A percentile compares a stretch with the other conserved stretches of the same genome.
Evolutionary conservation across 495 filamentous ascomycete species (phyloP).

Genomic region (Hypoxylon perforatum): DNA sequence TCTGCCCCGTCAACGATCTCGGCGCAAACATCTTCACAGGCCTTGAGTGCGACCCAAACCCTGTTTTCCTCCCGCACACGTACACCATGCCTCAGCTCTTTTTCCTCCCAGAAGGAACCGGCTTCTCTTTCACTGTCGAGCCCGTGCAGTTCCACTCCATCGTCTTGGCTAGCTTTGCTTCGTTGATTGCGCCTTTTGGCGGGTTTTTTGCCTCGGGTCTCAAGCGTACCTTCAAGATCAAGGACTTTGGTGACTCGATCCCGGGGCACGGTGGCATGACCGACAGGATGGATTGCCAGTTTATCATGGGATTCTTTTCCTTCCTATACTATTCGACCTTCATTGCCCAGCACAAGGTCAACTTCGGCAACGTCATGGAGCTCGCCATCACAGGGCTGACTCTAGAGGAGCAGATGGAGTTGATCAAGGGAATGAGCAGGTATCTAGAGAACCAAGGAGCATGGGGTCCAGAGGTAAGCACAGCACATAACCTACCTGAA

Average conservation of each 20-base stretch:
- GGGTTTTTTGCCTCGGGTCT: slow-evolving; percentile 98
- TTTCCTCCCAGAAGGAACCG: slow-evolving; percentile 64
- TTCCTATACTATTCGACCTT: slow-evolving; percentile 99
- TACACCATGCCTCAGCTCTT: slow-evolving; percentile 82
- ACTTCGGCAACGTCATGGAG: slow-evolving; percentile 87
- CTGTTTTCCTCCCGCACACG: slow-evolving; percentile 83
- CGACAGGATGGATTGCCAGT: slow-evolving; percentile 99
- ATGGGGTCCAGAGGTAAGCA: slow-evolving; percentile 69
- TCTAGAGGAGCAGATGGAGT: slow-evolving; percentile 86
- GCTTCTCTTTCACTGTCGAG: slow-evolving; percentile 69
- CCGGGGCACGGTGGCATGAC: slow-evolving; percentile 99
- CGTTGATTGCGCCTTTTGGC: slow-evolving; percentile 96
- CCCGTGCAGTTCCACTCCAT: slow-evolving; percentile 97
- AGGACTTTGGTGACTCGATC: slow-evolving; percentile 98
- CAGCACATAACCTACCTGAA: no score
- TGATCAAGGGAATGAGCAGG: slow-evolving; percentile 83
- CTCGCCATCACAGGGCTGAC: slow-evolving; percentile 84
- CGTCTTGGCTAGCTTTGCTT: slow-evolving; percentile 91
- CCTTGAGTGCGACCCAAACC: slow-evolving; percentile 92
- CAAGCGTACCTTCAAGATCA: slow-evolving; percentile 99
- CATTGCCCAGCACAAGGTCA: slow-evolving; percentile 85
- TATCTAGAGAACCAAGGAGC: slow-evolving; percentile 88
- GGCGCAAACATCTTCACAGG: slow-evolving; percentile 92
- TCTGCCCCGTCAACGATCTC: slow-evolving; percentile 96
- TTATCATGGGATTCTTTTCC: slow-evolving; percentile 99